phyloP scores from a whole-genome alignment of 768 basidiomycete genomes.

The Suillus tomentosus region DNA sequence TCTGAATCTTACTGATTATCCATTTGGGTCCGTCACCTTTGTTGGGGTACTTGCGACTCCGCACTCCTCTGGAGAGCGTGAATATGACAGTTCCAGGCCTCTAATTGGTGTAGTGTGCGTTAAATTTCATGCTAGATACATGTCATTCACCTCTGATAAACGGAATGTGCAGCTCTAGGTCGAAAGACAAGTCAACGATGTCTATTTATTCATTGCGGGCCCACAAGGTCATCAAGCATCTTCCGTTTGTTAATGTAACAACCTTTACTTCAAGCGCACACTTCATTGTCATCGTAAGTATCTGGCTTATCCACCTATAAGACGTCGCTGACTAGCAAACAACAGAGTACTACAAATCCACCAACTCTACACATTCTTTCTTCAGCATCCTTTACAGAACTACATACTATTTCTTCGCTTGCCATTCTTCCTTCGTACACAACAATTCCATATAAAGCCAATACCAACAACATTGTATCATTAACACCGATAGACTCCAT shows the following conservation, averaged over 20 bases:
- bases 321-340: conserved; percentile 6
- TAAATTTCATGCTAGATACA: background rate
- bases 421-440: conserved; percentile 46
- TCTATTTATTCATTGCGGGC: conserved; percentile 48
- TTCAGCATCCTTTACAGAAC: conserved; percentile 48
- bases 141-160: background rate
- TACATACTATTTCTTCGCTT: conserved; percentile 51
- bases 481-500: conserved; percentile 34
- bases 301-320: background rate
- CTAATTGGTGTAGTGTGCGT: conserved; percentile 40
- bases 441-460: conserved; percentile 31
- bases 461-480: conserved; percentile 43
- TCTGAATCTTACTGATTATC: conserved; percentile 46
- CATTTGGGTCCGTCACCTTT: conserved; percentile 38
- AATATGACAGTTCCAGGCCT: conserved; percentile 33
- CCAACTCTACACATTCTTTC: conserved; percentile 59
- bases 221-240: conserved; percentile 52
- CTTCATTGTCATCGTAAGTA: conserved; percentile 61
- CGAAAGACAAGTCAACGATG: conserved; percentile 30
- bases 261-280: conserved; percentile 47
- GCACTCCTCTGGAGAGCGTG: conserved; percentile 27
- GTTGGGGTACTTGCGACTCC: conserved; percentile 46
- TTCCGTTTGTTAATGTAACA: conserved; percentile 44
- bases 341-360: conserved; percentile 61
- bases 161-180: conserved; percentile 26